Base-by-base conservation (phyloP, 306 rosid genomes). In the Malus sylvestris region DNA sequence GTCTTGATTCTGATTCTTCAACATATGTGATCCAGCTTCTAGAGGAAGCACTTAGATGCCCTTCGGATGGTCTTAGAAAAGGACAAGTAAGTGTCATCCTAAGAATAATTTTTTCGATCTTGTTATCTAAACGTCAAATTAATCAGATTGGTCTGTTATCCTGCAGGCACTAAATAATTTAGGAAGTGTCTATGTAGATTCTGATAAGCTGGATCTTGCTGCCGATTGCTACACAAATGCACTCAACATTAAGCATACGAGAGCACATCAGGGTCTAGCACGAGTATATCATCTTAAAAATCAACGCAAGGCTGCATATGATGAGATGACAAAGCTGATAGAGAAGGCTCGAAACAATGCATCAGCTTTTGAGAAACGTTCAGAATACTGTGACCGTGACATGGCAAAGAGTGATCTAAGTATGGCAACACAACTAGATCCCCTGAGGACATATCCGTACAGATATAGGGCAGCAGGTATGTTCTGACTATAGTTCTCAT, bases 401-500 rank as follows among this genome's bases (percentile, higher is more conserved):
- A 93, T 91, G 98, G 98, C 98, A 76, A 93, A 81, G 86, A 91
- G 87, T 55, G 98, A 93, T 85, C 93, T 93, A 61, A 77, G 71
- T 49, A 91, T 78, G 90, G 97, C 97, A 33, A 82, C 98, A 32
- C 85, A 85, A 67, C 83, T 93, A 79, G 98, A 93, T 82, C 98
- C 98, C 71, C 71, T 91, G 73, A 87, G 98, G 82, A 93, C 97
- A 45, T 93, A 93, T 82, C 98, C 98, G 4, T 93, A 93, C 86
- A 88, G 98, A 93, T 91, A 93, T 59, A 88, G 98, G 78, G 98
- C 98, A 63, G 98, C 98, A 65, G 98, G 98, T 93, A 87, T 81
- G 75, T 80, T 71, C 3, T 79, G 67, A 29, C 22, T 69, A 12
- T 42, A 25, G 10, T 60, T 70, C 55, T 33, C 18, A 3, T 67